Evolutionary conservation across 2,329 filamentous ascomycete genomes (phyloP).

Genomic region (Neonectria sp.): DNA sequence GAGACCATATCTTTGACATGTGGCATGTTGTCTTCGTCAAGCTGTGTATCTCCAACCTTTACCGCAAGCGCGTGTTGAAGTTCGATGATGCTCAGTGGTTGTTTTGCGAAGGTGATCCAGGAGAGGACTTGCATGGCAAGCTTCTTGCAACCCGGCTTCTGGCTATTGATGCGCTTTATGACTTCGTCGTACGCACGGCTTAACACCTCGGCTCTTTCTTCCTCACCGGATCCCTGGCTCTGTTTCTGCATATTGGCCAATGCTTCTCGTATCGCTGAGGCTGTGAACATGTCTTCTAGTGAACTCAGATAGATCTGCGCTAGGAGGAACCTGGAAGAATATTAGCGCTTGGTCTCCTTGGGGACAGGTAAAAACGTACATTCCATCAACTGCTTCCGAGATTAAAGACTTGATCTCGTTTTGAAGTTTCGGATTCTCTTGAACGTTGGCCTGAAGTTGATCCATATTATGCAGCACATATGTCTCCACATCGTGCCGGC

Average conservation of each 20-base stretch:
- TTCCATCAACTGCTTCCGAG: conserved; percentile 14
- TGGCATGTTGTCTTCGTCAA: conserved; percentile 17
- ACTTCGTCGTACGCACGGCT: background rate
- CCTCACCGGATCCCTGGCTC: background rate
- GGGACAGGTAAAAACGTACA: background rate
- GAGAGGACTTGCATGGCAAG: conserved; percentile 6
- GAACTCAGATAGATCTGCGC: conserved; percentile 13
- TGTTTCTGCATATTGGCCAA: conserved; percentile 14
- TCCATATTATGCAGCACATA: conserved; percentile 13
- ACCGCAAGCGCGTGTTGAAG: conserved; percentile 18
- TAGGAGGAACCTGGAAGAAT: conserved; percentile 11
- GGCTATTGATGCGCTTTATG: conserved; percentile 14
- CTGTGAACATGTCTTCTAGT: conserved; percentile 7
- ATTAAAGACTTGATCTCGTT: conserved; percentile 20
- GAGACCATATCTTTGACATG: conserved; percentile 8
- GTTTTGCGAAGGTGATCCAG: conserved; percentile 17
- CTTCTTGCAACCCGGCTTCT: background rate
- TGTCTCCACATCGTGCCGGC: conserved; percentile 5
- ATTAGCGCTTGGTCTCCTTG: background rate
- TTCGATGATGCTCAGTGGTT: conserved; percentile 5
- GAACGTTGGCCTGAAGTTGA: conserved; percentile 15
- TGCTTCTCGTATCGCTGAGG: conserved; percentile 2
- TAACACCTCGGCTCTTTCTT: conserved; percentile 10
- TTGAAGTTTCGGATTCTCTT: conserved; percentile 15
- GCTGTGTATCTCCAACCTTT: conserved; percentile 8